Evolutionary conservation across 2,329 filamentous ascomycete genomes (phyloP).

Genomic region (Aspergillus ibericus): DNA sequence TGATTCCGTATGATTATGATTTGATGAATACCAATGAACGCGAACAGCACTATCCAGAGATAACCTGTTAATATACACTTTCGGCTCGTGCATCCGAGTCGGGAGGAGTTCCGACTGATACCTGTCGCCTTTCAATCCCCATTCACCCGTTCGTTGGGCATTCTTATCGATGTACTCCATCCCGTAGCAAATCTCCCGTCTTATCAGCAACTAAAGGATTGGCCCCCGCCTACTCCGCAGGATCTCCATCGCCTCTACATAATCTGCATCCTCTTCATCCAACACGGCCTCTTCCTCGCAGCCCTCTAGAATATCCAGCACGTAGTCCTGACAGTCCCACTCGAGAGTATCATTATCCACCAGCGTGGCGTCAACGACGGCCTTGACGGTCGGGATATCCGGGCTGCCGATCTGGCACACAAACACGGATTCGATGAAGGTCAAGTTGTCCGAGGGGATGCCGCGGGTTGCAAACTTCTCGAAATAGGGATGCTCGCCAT

Average conservation of each 20-base stretch:
- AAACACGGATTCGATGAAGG: conserved; percentile 12
- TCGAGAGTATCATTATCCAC: conserved; percentile 25
- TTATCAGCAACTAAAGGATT: conserved; percentile 4
- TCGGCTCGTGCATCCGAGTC: conserved; percentile 2
- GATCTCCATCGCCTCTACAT: conserved; percentile 14
- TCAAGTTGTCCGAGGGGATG: conserved; percentile 11
- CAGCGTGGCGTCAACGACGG: conserved; percentile 6
- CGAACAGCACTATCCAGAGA: not conserved
- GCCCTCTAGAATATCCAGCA: conserved; percentile 21
- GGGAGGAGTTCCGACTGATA: not conserved
- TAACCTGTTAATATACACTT: not conserved
- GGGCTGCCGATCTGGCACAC: conserved; percentile 12
- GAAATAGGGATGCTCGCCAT: conserved; percentile 22
- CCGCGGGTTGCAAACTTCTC: conserved; percentile 8
- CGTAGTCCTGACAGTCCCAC: conserved; percentile 28
- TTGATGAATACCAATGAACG: not conserved
- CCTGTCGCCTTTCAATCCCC: too few species aligned
- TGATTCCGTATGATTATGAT: not conserved
- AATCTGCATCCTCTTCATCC: conserved; percentile 19
- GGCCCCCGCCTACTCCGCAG: conserved; percentile 16
- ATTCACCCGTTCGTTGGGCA: not conserved
- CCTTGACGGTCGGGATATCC: conserved; percentile 14
- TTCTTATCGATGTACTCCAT: not conserved
- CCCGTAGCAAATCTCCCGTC: not conserved
- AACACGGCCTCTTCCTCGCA: conserved; percentile 19